Conservation (phyloP, 306 rosid species). For the Medicago lupulina region DNA sequence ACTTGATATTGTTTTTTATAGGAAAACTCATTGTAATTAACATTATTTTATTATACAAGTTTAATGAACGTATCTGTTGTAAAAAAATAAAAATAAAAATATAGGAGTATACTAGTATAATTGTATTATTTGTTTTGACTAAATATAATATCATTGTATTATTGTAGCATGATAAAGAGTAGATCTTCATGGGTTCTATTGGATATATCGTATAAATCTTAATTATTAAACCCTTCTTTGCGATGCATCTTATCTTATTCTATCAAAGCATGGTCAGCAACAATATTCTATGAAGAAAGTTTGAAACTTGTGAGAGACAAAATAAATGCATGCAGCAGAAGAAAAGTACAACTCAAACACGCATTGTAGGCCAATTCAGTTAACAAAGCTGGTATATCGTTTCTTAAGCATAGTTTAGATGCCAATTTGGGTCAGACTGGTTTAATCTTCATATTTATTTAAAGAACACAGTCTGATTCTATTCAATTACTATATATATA, state of each 20-base stretch:
- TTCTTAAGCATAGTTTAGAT: background rate
- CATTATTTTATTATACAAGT: too few relatives aligned
- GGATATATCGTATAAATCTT: background rate
- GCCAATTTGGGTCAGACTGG: background rate
- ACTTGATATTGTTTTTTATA: background rate
- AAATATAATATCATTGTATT: too few relatives aligned
- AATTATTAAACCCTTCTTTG: background rate
- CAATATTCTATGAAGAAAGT: background rate
- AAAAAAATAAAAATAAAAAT: too few relatives aligned
- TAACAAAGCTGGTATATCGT: slow-evolving; percentile 8
- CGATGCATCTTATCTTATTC: background rate
- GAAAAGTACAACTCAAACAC: slow-evolving; percentile 27
- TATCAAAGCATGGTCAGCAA: background rate
- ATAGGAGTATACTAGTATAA: too few relatives aligned
- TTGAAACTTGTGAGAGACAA: background rate
- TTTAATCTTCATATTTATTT: background rate
- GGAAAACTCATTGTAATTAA: too few relatives aligned
- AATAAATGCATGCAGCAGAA: slow-evolving; percentile 6
- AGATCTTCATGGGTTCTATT: background rate
- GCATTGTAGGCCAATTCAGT: slow-evolving; percentile 29
- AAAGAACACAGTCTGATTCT: background rate
- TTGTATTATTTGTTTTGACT: too few relatives aligned
- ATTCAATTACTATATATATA: background rate
- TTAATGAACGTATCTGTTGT: too few relatives aligned
- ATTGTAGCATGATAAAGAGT: too few relatives aligned